Conservation (phyloP, 257 asterid genomes). For the Eustoma russellianum region DNA sequence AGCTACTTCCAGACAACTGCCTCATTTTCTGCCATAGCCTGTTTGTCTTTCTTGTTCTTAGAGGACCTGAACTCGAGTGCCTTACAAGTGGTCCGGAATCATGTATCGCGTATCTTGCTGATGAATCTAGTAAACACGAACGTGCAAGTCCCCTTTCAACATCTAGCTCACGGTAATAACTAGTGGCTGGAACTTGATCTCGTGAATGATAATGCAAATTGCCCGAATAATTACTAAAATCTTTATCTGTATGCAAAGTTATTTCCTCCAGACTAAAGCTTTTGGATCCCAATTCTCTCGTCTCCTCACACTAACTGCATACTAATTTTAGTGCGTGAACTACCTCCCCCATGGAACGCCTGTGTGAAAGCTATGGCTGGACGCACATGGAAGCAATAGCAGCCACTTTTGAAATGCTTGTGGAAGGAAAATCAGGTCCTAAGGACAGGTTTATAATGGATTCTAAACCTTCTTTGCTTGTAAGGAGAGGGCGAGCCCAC, state of each 20-base stretch:
- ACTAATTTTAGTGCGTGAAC: slow-evolving; percentile 84
- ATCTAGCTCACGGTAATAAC: slow-evolving; percentile 41
- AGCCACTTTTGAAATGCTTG: slow-evolving; percentile 68
- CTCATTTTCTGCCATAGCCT: slow-evolving; percentile 60
- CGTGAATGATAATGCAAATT: slow-evolving; percentile 23
- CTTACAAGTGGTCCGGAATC: slow-evolving; percentile 52
- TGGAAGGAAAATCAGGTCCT: slow-evolving; percentile 39
- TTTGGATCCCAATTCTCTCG: slow-evolving; percentile 28
- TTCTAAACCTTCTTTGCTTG: slow-evolving; percentile 49
- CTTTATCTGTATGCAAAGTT: slow-evolving; percentile 26
- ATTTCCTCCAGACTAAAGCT: slow-evolving; percentile 41
- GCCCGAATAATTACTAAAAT: slow-evolving; percentile 22
- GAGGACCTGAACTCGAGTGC: slow-evolving; percentile 69
- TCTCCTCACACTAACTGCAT: slow-evolving; percentile 53
- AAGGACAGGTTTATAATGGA: slow-evolving; percentile 51
- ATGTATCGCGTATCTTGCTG: slow-evolving; percentile 26
- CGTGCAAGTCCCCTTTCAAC: slow-evolving; percentile 60
- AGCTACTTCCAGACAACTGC: slow-evolving; percentile 46
- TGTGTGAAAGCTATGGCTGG: slow-evolving; percentile 83
- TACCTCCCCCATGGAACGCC: slow-evolving; percentile 97
- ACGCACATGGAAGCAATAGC: slow-evolving; percentile 95
- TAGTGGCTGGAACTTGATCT: slow-evolving; percentile 34
- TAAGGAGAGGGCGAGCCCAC: slow-evolving; percentile 81
- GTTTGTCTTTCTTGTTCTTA: slow-evolving; percentile 35
- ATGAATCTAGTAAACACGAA: slow-evolving; percentile 54